Base-by-base conservation (phyloP, 345 rosid species). In the Bruguiera gymnorhiza region DNA sequence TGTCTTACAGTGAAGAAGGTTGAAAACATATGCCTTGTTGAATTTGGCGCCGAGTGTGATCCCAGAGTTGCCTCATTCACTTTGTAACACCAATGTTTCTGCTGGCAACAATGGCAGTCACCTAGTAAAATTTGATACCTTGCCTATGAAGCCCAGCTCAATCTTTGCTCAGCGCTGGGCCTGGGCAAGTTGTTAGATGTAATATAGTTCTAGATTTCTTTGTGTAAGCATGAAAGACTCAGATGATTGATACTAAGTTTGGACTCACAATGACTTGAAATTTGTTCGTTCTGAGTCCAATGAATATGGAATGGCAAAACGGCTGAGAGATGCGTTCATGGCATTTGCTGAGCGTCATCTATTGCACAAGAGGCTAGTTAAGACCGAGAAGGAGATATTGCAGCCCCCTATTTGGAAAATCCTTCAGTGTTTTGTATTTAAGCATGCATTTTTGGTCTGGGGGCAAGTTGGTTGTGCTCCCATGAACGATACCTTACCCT, bases 1-100 rank as follows among this genome's bases (percentile, higher is more conserved):
- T 59, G 6, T 24, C 10, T 76, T 55, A 3, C 51, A 8, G 9
- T 37, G 37, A 82, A 71, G 73, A 79, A 66, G 34, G 54, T 86
- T 20, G 89, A 79, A 51, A 59, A 53, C 66, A 59, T 86, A 24
- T 83, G 87, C 66, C n/a, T 80, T 39, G 69, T 75, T 21, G 78
- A 80, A 60, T 32, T 72, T 48, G 52, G 0, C 29, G 24, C 11
- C 3, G 20, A 27, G 10, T 36, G 63, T 6, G 77, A 76, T 34
- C 81, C 79, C 7, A 46, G 39, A 15, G 24, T 80, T 1, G 57
- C 52, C 46, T 39, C 18, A 21, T 52, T 60, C 64, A 19, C 13
- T 8, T 37, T 57, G 75, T 8, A 62, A 46, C 53, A 32, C 31
- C 19, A 18, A 20, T 65, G 8, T 11, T 29, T 16, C 55, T 62